Conservation (phyloP, 768 basidiomycete species). For the Artomyces pyxidatus region DNA sequence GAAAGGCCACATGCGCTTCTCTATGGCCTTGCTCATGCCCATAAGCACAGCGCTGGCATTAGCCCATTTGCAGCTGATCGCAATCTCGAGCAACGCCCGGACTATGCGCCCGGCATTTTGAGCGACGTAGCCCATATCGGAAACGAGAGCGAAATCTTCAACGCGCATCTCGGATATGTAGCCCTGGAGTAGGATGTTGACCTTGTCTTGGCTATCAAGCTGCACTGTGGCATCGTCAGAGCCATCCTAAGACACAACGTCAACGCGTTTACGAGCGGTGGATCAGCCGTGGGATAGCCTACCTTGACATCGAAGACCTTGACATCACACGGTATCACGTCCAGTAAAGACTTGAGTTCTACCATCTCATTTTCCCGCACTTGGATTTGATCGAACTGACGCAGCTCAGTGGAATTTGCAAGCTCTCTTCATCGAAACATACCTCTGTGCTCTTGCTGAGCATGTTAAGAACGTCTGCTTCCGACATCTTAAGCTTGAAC, state of each 20-base stretch:
- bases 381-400: conserved; percentile 90
- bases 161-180: conserved; percentile 75
- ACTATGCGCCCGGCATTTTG: conserved; percentile 94
- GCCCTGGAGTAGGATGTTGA: conserved; percentile 90
- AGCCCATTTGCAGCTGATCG: conserved; percentile 89
- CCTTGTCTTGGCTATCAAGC: conserved; percentile 75
- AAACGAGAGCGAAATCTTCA: conserved; percentile 94
- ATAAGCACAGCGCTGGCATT: conserved; percentile 70
- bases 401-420: not conserved
- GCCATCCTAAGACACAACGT: too few relatives aligned
- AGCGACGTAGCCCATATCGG: conserved; percentile 88
- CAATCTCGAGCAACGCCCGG: conserved; percentile 91
- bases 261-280: too few relatives aligned
- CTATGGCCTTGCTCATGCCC: conserved; percentile 88
- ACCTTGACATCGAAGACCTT: conserved; percentile 58
- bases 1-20: conserved; percentile 91
- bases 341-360: conserved; percentile 69
- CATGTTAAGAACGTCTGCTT: conserved; percentile 85
- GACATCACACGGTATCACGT: conserved; percentile 61
- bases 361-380: conserved; percentile 82
- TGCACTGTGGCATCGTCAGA: too few relatives aligned
- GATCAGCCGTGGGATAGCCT: conserved; percentile 16
- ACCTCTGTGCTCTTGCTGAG: conserved; percentile 90
- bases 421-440: conserved; percentile 10
- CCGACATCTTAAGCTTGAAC: conserved; percentile 79